phyloP scores from a whole-genome alignment of 306 rosid species.

The Cucurbita ficifolia region DNA sequence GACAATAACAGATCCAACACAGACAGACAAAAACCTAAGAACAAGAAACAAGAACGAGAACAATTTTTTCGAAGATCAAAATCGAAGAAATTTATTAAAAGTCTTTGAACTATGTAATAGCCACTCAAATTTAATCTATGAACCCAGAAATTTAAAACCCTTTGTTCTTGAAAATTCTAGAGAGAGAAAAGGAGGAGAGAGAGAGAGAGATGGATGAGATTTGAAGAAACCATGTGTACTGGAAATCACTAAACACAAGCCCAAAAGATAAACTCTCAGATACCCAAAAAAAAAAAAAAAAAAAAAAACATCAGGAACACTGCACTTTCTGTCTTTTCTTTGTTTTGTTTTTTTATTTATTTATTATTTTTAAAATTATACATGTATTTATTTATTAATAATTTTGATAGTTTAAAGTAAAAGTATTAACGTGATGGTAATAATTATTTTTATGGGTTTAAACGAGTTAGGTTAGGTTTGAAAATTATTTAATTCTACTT shows the following conservation, averaged over 20 bases:
- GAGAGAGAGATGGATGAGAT: slow-evolving; percentile 29
- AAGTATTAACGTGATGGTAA: too few species aligned
- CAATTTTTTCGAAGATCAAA: not conserved
- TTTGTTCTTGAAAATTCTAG: slow-evolving; percentile 1
- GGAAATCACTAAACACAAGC: slow-evolving; percentile 22
- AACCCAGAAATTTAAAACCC: slow-evolving; percentile 6
- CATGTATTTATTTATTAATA: too few species aligned
- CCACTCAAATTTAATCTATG: slow-evolving; percentile 44
- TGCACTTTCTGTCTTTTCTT: slow-evolving; percentile 91
- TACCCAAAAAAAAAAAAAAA: not conserved
- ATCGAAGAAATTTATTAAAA: not conserved
- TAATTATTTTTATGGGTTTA: too few species aligned
- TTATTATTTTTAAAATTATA: too few species aligned
- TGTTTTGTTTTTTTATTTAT: slow-evolving; percentile 20
- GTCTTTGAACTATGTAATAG: slow-evolving; percentile 18
- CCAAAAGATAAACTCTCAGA: slow-evolving; percentile 29
- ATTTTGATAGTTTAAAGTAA: too few species aligned
- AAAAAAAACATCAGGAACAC: slow-evolving; percentile 10
- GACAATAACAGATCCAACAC: slow-evolving; percentile 1
- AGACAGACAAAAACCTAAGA: not conserved
- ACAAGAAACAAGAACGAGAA: not conserved
- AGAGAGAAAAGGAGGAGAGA: slow-evolving; percentile 11
- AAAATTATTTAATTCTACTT: too few species aligned
- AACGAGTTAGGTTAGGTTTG: too few species aligned
- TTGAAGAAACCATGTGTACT: slow-evolving; percentile 11